Percentiles rank a stretch among this genome's conserved stretches.
Evolutionary conservation across 1,284 basidiomycete genomes (phyloP).

Genomic region (Leccinum solheimii): DNA sequence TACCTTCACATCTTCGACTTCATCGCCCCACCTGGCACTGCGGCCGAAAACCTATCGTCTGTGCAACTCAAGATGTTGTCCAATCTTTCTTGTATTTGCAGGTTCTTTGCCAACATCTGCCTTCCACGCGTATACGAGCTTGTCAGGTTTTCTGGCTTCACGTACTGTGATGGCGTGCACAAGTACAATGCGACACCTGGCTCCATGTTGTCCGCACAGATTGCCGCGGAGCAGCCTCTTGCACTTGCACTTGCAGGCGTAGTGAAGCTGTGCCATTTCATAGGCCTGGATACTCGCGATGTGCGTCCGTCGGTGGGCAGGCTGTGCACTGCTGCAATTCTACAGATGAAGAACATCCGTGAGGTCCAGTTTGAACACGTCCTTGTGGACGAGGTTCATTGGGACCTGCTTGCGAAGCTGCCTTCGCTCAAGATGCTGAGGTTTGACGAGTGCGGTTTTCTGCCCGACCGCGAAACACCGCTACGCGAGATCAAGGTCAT

Average conservation of each 20-base stretch:
- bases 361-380: no score
- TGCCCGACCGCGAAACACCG: no score
- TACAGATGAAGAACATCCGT: no score
- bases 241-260: not conserved
- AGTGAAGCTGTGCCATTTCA: not conserved
- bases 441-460: no score
- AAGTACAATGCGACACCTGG: not conserved
- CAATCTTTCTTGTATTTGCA: not conserved
- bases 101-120: not conserved
- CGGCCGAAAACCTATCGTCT: not conserved
- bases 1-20: no score
- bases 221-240: not conserved
- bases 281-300: not conserved
- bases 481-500: no score
- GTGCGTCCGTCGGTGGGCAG: no score
- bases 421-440: no score
- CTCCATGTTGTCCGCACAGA: not conserved
- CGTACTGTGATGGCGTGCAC: not conserved
- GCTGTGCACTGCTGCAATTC: no score
- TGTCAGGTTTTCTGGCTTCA: not conserved
- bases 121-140: not conserved
- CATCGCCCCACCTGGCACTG: not conserved
- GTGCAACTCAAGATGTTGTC: not conserved
- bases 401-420: no score
- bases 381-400: no score